phyloP scores from a whole-genome alignment of 768 basidiomycete genomes.

The Termitomyces sp. region DNA sequence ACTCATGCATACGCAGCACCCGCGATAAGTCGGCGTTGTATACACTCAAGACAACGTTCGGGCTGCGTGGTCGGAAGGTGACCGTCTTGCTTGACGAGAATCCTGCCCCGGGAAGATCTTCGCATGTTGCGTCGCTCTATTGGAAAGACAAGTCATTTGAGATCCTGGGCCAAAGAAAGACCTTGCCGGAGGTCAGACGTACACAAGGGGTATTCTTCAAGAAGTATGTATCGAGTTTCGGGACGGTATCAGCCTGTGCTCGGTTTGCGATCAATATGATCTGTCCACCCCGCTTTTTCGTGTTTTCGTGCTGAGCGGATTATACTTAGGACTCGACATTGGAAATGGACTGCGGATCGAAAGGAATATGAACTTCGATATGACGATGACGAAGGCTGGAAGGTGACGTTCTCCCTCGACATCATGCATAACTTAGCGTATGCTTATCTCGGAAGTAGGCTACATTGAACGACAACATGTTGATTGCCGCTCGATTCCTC shows the following conservation, averaged over 20 bases:
- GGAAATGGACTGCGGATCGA: constrained; percentile 38
- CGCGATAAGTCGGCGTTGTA: constrained; percentile 44
- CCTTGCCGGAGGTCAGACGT: constrained; percentile 33
- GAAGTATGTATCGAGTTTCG: constrained; percentile 20
- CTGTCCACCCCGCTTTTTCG: neutral
- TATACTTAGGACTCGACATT: constrained; percentile 28
- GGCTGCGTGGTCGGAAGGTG: constrained; percentile 35
- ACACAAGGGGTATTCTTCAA: constrained; percentile 33
- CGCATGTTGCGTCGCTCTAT: constrained; percentile 40
- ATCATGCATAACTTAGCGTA: neutral
- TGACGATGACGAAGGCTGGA: constrained; percentile 41
- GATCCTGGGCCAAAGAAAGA: constrained; percentile 34
- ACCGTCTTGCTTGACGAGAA: constrained; percentile 45
- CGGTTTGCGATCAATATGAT: neutral
- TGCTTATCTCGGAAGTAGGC: constrained; percentile 8
- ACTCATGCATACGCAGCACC: constrained; percentile 33
- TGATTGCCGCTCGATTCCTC: constrained; percentile 31
- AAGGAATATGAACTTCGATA: constrained; percentile 41
- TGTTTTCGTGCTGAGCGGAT: neutral
- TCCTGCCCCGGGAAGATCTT: constrained; percentile 29
- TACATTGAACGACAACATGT: constrained; percentile 20
- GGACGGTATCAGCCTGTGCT: neutral
- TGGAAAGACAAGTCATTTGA: constrained; percentile 48
- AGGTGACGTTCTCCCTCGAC: constrained; percentile 14
- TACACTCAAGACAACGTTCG: constrained; percentile 36